A percentile compares a stretch with the other conserved stretches of the same genome.
phyloP scores from a whole-genome alignment of 1,284 basidiomycete species.

The Rhodotorula sp. region DNA sequence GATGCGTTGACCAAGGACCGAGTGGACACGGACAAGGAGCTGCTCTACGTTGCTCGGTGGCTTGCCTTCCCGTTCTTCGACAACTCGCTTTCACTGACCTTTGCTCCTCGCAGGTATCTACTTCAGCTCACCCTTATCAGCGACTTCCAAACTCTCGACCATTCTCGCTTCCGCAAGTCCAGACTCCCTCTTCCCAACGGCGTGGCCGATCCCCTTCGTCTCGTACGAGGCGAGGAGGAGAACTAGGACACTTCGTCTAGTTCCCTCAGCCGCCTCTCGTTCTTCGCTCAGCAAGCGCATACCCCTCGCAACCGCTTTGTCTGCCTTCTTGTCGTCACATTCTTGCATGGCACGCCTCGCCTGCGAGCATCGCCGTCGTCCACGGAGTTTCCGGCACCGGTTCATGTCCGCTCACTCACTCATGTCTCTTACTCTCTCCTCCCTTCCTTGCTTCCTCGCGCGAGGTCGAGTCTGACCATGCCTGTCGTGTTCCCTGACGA shows the following conservation, averaged over 20 bases:
- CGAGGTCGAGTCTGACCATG: not conserved
- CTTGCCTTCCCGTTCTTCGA: not conserved
- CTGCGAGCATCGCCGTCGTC: not conserved
- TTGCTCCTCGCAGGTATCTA: conserved; percentile 21
- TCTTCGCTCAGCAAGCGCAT: not conserved
- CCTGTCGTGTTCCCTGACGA: not conserved
- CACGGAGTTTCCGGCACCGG: not conserved
- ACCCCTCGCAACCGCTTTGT: not conserved
- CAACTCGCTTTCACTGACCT: not conserved
- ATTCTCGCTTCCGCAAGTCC: conserved; percentile 27
- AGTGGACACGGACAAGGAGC: conserved; percentile 33
- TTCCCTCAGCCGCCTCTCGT: not conserved
- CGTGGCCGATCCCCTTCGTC: conserved; percentile 21
- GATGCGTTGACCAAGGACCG: conserved; percentile 17
- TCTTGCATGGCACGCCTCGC: too few species aligned
- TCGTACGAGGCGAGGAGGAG: not conserved
- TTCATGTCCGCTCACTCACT: not conserved
- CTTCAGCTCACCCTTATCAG: conserved; percentile 21
- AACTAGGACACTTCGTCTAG: not conserved
- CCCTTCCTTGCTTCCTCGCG: not conserved
- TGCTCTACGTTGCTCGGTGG: conserved; percentile 37
- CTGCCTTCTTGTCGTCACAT: too few species aligned
- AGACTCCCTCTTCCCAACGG: conserved; percentile 23
- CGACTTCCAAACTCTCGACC: conserved; percentile 31
- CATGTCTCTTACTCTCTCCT: not conserved